phyloP scores from a whole-genome alignment of 352 stramenopile species.

The Phytopythium litorale region DNA sequence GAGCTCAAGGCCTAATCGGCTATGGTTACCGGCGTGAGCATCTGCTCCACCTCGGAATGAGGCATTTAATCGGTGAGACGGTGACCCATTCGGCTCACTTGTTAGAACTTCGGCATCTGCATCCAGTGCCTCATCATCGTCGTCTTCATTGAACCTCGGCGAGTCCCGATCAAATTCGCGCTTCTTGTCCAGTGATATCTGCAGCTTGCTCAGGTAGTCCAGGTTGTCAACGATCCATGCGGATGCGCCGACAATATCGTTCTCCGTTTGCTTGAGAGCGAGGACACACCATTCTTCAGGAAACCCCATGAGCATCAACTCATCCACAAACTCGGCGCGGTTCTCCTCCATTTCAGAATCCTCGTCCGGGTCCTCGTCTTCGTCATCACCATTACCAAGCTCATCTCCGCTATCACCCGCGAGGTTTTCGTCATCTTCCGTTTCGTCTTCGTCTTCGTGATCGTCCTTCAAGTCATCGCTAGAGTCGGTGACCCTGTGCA shows the following conservation, averaged over 20 bases:
- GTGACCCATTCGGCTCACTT: neutral
- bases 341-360: conserved; percentile 57
- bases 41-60: neutral
- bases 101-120: neutral
- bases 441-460: conserved; percentile 18
- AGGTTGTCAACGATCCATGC: conserved; percentile 94
- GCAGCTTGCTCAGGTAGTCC: conserved; percentile 86
- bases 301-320: conserved; percentile 93
- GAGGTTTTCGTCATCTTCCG: conserved; percentile 7
- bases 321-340: conserved; percentile 80
- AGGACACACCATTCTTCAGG: conserved; percentile 90
- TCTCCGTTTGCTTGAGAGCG: conserved; percentile 88
- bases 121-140: conserved; percentile 32
- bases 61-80: neutral
- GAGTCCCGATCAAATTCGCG: conserved; percentile 33
- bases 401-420: conserved; percentile 16
- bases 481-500: conserved; percentile 11
- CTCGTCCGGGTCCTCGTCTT: conserved; percentile 39
- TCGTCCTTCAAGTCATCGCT: conserved; percentile 14
- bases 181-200: conserved; percentile 73
- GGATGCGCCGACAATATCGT: conserved; percentile 88
- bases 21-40: neutral
- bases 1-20: neutral
- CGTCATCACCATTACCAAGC: conserved; percentile 23
- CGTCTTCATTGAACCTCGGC: conserved; percentile 55